Conservation (phyloP, 2,329 filamentous ascomycete genomes). For the Talaromyces marneffei region DNA sequence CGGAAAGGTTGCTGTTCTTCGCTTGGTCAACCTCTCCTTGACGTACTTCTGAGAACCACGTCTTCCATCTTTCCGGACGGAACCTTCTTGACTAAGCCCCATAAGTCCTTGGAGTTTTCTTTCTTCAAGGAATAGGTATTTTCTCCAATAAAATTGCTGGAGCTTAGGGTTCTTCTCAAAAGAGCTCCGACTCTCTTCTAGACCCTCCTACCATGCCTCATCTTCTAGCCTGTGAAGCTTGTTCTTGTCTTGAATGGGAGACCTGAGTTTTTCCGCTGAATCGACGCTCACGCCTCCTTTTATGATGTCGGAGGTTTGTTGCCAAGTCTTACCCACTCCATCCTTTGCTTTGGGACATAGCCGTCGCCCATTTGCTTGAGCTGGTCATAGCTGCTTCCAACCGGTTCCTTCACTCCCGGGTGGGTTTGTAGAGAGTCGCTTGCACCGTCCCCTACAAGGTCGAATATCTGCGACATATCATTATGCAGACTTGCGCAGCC, state of each 20-base stretch:
- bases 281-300: background rate
- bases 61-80: background rate
- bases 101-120: background rate
- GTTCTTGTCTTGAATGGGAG: background rate
- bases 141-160: background rate
- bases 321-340: conserved; percentile 3
- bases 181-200: background rate
- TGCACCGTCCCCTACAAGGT: background rate
- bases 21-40: conserved; percentile 1
- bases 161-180: conserved; percentile 2
- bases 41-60: conserved; percentile 1
- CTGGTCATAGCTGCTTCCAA: background rate
- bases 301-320: background rate
- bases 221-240: background rate
- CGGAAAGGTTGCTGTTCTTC: background rate
- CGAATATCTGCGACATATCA: background rate
- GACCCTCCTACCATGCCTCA: conserved; percentile 1
- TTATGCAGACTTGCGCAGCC: background rate
- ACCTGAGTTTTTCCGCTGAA: background rate
- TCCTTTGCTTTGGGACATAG: background rate
- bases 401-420: background rate
- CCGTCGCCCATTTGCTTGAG: background rate
- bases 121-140: conserved; percentile 1
- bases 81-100: background rate
- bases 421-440: background rate